These are phyloP conservation scores for Fusarium ramigenum DNA, from an alignment of 2,329 filamentous ascomycete genomes.

Conservation along the genomic window DNA sequence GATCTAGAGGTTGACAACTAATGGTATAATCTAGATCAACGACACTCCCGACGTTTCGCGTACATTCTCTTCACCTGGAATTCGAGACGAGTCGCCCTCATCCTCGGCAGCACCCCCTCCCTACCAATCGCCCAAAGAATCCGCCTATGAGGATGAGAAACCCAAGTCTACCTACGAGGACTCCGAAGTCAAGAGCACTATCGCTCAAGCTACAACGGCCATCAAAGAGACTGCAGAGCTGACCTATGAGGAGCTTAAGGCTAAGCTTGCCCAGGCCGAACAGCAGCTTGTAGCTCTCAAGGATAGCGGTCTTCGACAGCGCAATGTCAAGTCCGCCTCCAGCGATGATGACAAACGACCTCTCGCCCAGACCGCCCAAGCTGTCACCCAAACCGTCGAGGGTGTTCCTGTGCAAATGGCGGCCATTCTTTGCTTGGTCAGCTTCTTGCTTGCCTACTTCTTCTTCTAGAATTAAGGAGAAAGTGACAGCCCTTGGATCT, in stretches of 20 bases:
- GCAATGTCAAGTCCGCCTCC: conserved; percentile 69
- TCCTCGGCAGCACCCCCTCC: conserved; percentile 48
- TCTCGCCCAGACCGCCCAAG: conserved; percentile 62
- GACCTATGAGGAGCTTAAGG: conserved; percentile 70
- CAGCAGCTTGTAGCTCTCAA: conserved; percentile 76
- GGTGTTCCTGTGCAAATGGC: conserved; percentile 90
- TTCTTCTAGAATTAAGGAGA: conserved; percentile 75
- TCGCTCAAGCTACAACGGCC: conserved; percentile 55
- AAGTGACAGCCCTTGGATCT: conserved; percentile 3
- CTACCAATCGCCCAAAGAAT: conserved; percentile 47
- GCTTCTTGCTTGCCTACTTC: conserved; percentile 94
- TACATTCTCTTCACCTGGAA: conserved; percentile 56
- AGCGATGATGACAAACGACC: conserved; percentile 61
- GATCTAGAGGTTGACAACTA: background rate
- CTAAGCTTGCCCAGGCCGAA: conserved; percentile 79
- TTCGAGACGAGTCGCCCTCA: conserved; percentile 46
- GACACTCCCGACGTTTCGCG: conserved; percentile 58
- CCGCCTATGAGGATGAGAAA: conserved; percentile 44
- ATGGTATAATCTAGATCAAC: conserved; percentile 42
- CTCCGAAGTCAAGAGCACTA: conserved; percentile 43
- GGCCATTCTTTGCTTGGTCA: conserved; percentile 83
- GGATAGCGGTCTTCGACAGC: conserved; percentile 79
- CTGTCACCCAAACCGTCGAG: conserved; percentile 65
- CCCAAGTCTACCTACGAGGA: conserved; percentile 39
- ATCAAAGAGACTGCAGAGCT: conserved; percentile 56